Evolutionary conservation across 306 rosid genomes (phyloP), one percentile per base, ranked within the genome.

Genomic region (Prunus mume): DNA sequence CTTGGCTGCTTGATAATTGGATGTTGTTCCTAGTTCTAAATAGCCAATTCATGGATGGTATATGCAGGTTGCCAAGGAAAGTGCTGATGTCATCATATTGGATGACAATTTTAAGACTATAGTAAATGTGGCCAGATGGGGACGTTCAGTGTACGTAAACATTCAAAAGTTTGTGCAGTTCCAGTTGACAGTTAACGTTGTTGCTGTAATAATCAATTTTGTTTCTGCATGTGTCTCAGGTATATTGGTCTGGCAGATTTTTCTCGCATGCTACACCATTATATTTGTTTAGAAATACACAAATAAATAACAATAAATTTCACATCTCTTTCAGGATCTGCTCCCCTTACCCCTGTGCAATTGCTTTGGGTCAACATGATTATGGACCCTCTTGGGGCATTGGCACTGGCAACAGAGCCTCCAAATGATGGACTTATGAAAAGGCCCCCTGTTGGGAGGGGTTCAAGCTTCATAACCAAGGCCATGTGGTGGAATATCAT

Each of bases 341-440:
- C 97, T 77, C 99, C 99, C 47, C 91, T 95, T 75, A 95, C 99
- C 15, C 97, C 96, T 45, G 99, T 95, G 64, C 99, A 95, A 77
- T 68, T 95, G 85, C 97, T 95, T 57, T 95, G 99, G 99, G 99
- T 92, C 30, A 95, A 95, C 89, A 86, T 95, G 93, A 95, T 95
- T 69, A 95, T 95, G 99, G 99, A 95, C 89, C 90, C 99, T 61
- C 91, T 95, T 61, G 99, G 99, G 62, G 99, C 97, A 38, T 78
- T 95, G 82, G 99, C 99, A 56, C 85, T 95, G 69, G 99, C 99
- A 47, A 95, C 99, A 27, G 99, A 95, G 78, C 97, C 99, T 82
- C 99, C 97, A 34, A 83, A 85, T 14, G 90, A 90, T n/a, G 94
- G 74, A 75, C 91, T 95, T 41, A 78, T 95, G 92, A 43, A 90